These are phyloP conservation scores for Cryptosporidium sp. DNA, from an alignment of 169 alveolate species.

Conservation along the genomic window DNA sequence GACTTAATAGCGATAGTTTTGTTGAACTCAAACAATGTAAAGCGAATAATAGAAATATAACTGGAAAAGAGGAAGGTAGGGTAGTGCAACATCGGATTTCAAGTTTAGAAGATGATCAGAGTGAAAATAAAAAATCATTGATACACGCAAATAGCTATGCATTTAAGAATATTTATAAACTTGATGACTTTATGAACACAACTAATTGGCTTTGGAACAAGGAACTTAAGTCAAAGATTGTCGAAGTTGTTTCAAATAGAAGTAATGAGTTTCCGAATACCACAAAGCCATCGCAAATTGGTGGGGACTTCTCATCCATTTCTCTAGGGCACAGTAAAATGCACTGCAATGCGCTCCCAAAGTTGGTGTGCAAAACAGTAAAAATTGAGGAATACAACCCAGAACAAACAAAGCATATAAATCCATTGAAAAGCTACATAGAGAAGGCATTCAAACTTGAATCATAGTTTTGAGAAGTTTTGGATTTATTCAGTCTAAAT, in stretches of 20 bases:
- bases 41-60: not conserved
- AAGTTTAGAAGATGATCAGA: not conserved
- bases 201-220: constrained; percentile 68
- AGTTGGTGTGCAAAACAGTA: constrained; percentile 43
- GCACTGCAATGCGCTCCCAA: constrained; percentile 44
- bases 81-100: not conserved
- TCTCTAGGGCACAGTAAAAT: not conserved
- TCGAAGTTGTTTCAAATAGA: constrained; percentile 49
- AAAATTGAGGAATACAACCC: constrained; percentile 4
- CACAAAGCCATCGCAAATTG: not conserved
- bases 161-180: constrained; percentile 42
- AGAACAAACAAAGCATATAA: not conserved
- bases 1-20: not conserved
- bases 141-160: constrained; percentile 55
- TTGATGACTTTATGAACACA: constrained; percentile 67
- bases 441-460: constrained; percentile 49
- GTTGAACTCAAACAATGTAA: not conserved
- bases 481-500: not conserved
- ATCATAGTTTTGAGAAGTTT: not conserved
- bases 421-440: constrained; percentile 52
- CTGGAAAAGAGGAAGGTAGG: not conserved
- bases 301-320: not conserved
- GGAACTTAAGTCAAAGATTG: constrained; percentile 43
- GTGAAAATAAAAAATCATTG: constrained; percentile 13
- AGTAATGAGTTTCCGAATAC: not conserved